phyloP scores from a whole-genome alignment of 2,329 filamentous ascomycete genomes.

The Xylariaceae sp. region DNA sequence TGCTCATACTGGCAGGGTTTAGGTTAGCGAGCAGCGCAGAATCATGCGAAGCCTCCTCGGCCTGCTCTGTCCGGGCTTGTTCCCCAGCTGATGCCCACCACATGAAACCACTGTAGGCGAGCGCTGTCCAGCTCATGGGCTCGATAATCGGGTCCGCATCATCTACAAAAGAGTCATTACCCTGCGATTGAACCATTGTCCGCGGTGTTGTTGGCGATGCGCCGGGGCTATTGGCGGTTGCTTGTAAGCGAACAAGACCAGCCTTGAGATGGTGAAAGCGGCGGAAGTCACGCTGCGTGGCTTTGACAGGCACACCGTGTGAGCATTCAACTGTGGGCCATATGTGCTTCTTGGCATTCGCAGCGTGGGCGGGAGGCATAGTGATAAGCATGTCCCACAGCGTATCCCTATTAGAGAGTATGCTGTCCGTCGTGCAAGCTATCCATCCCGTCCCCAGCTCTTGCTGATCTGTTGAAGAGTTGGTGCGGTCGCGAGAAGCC shows the following conservation, averaged over 20 bases:
- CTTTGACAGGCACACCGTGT: conserved; percentile 64
- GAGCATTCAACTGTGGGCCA: conserved; percentile 75
- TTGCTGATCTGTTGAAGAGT: conserved; percentile 32
- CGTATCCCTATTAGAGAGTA: conserved; percentile 78
- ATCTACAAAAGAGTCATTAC: conserved; percentile 17
- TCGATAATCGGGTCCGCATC: conserved; percentile 46
- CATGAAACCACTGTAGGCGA: conserved; percentile 80
- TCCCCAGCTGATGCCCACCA: conserved; percentile 88
- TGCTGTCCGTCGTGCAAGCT: conserved; percentile 92
- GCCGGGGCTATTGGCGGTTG: conserved; percentile 9
- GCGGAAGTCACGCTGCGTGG: conserved; percentile 84
- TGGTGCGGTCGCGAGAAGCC: conserved; percentile 32
- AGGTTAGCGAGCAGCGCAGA: conserved; percentile 52
- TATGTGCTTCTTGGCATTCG: conserved; percentile 53
- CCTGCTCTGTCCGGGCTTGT: conserved; percentile 56
- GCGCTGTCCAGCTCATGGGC: conserved; percentile 63
- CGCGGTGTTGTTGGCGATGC: conserved; percentile 18
- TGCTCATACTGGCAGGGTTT: conserved; percentile 19
- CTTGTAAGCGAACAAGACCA: conserved; percentile 51
- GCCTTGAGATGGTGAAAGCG: conserved; percentile 68
- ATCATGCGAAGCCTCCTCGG: conserved; percentile 54
- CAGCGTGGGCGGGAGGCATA: conserved; percentile 61
- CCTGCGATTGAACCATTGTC: conserved; percentile 10
- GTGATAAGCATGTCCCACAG: conserved; percentile 89
- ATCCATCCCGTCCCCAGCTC: conserved; percentile 70